Conservation (phyloP, 2,329 filamentous ascomycete species). For the Scedosporium dehoogii region DNA sequence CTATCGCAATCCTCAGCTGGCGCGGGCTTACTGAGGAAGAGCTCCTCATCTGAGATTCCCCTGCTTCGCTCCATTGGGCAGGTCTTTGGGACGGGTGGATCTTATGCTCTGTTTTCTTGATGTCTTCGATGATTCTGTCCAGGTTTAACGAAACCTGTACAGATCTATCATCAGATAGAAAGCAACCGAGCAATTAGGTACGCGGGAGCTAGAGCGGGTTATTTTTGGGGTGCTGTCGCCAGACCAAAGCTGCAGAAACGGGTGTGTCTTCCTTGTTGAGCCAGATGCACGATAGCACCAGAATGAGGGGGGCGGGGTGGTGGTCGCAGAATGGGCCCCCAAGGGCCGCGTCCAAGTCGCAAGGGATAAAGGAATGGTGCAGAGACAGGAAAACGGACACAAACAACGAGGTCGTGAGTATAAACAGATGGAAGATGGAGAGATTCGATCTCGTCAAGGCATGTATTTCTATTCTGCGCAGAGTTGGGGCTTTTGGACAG, state of each 20-base stretch:
- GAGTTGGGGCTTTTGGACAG: not conserved
- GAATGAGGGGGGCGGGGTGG: conserved; percentile 5
- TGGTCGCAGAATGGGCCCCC: conserved; percentile 7
- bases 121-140: not conserved
- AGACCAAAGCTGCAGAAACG: not conserved
- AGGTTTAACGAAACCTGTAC: not conserved
- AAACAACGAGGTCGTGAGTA: not conserved
- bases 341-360: not conserved
- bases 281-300: not conserved
- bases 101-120: not conserved
- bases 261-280: not conserved
- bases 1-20: conserved; percentile 50
- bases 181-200: not conserved
- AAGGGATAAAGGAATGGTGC: not conserved
- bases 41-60: conserved; percentile 68
- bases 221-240: not conserved
- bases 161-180: no score
- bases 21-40: conserved; percentile 61
- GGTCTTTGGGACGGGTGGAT: not conserved
- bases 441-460: not conserved
- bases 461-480: no score
- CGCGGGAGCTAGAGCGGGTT: not conserved
- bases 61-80: conserved; percentile 40
- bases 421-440: not conserved
- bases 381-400: not conserved